phyloP scores from a whole-genome alignment of 2,329 filamentous ascomycete genomes.

The Domatiomyces catenatus region DNA sequence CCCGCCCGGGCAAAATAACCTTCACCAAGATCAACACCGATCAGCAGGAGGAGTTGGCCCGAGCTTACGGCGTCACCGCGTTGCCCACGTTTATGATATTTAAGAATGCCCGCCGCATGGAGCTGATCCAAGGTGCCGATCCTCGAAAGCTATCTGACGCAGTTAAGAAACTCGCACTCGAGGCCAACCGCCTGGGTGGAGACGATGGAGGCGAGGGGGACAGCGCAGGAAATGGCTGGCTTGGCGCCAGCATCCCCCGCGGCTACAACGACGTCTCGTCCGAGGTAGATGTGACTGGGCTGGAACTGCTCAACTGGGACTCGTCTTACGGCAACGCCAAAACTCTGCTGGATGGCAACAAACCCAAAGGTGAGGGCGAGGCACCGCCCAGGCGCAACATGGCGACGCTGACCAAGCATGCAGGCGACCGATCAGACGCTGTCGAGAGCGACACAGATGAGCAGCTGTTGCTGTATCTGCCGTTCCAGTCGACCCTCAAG shows the following conservation, averaged over 20 bases:
- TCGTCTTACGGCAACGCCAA: constrained; percentile 57
- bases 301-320: constrained; percentile 80
- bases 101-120: constrained; percentile 51
- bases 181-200: constrained; percentile 37
- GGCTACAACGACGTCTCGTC: constrained; percentile 74
- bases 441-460: constrained; percentile 95
- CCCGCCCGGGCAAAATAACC: constrained; percentile 55
- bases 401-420: constrained; percentile 25
- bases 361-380: constrained; percentile 41
- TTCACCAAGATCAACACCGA: constrained; percentile 85
- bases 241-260: constrained; percentile 57
- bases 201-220: constrained; percentile 26
- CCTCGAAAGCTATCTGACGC: constrained; percentile 52
- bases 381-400: constrained; percentile 43
- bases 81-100: constrained; percentile 92
- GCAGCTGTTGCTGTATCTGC: constrained; percentile 83
- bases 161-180: constrained; percentile 54
- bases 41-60: constrained; percentile 54
- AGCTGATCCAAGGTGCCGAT: constrained; percentile 61
- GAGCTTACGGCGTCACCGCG: constrained; percentile 56
- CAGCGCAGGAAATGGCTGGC: constrained; percentile 44
- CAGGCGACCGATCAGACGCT: constrained; percentile 53
- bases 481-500: constrained; percentile 77
- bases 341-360: constrained; percentile 53
- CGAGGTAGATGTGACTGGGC: constrained; percentile 59